Evolutionary conservation across 805 yeast species (phyloP), one percentile per base, ranked within the genome.

Genomic region (Lipomyces lipofer): DNA sequence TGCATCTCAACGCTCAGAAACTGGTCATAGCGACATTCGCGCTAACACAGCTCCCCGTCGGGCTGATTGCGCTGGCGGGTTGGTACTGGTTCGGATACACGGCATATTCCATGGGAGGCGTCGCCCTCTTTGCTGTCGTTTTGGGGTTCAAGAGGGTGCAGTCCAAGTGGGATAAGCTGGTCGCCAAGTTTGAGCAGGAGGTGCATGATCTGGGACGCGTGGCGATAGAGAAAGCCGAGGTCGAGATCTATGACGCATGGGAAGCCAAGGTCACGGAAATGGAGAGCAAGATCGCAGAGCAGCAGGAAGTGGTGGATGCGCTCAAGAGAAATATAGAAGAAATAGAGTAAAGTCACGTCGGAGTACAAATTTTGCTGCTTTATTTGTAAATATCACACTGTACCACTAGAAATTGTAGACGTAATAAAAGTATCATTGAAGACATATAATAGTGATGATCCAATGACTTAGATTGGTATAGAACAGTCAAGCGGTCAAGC

Each of bases 81-180:
- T 52, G 54, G 43, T 63, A 61, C 40, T 64, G 70, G 38, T 61
- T 59, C 35, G 72, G 64, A 29, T 65, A 60, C 46, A 51, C 69
- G 1, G 54, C 63, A 50, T 71, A 65, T 52, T 54, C 71, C 15
- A 69, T 71, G 71, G 70, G 66, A 2, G 68, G 72, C 1, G 51
- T 73, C 10, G 69, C 72, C 0, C 65, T 63, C 3, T 64, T 73
- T 3, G 76, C 76, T 1, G 21, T 63, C 2, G 72, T 69, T 1
- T 57, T 65, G 25, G 76, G 77, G 2, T 62, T 68, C 33, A 59
- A 65, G n/a, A 56, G 64, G 10, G 67, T 73, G 36, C 75, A 73
- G 49, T 60, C 56, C 30, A 35, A 52, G 17, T 73, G 76, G 76
- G 57, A 56, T 38, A 58, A 55, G 13, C 62, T 66, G 4, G 54